Evolutionary conservation across 176 grass and related monocot species (phyloP).

Genomic region (Neostapfia colusana): DNA sequence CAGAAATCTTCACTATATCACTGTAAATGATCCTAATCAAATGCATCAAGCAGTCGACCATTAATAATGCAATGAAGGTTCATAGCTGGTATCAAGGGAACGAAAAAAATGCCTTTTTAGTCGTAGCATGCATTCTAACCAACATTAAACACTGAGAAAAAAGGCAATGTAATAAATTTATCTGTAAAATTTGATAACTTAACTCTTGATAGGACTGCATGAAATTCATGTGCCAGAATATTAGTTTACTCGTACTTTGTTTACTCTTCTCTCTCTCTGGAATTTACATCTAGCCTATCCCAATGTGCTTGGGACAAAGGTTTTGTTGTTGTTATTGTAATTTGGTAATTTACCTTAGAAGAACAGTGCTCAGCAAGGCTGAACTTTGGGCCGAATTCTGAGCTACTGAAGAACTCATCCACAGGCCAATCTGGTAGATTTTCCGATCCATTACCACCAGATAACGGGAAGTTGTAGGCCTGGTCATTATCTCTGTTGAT

Average conservation of each 20-base stretch:
- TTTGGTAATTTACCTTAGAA: constrained; percentile 70
- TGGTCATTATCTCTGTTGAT: constrained; percentile 34
- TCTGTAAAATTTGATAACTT: constrained; percentile 15
- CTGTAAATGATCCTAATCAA: constrained; percentile 7
- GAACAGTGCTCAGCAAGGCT: constrained; percentile 58
- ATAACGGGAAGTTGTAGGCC: constrained; percentile 42
- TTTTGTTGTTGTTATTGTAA: too few relatives aligned
- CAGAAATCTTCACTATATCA: not conserved
- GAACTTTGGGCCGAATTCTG: constrained; percentile 56
- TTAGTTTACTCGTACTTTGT: too few relatives aligned
- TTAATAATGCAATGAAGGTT: not conserved
- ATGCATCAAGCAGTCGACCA: constrained; percentile 13
- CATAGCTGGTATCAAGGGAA: not conserved
- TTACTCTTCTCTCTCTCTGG: too few relatives aligned
- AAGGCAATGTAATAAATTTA: not conserved
- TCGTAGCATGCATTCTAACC: too few relatives aligned
- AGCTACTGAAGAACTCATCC: constrained; percentile 56
- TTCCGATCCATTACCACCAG: constrained; percentile 42
- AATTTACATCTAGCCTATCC: too few relatives aligned
- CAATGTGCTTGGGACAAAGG: too few relatives aligned
- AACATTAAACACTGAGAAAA: constrained; percentile 1
- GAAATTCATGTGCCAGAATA: too few relatives aligned
- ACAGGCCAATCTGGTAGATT: constrained; percentile 58
- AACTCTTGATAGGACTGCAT: too few relatives aligned
- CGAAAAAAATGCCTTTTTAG: not conserved